Evolutionary conservation across 192 early-diverging fungal species (phyloP), one percentile per base, ranked within the genome.

Genomic region (Rhizophagus clarus): DNA sequence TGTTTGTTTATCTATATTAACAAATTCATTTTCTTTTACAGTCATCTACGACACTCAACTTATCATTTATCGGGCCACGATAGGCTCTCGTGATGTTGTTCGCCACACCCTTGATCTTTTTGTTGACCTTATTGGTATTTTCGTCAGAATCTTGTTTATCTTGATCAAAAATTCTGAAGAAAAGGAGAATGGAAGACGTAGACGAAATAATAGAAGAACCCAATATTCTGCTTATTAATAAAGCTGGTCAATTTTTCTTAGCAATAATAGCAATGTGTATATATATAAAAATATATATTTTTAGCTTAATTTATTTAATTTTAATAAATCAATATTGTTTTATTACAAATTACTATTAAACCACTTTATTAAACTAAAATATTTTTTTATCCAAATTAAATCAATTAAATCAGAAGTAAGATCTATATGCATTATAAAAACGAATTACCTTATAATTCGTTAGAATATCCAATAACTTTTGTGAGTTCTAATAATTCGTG

Each of bases 31-130:
- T 22, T 56, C 15, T 1, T 76, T 32, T 60, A 26, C 12, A 79
- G 77, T 89, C 4, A 56, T 89, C 7, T 89, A 84, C 80, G 88
- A 89, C 80, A 89, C 88, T n/a, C 88, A 89, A 81, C n/a, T 85
- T 31, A 87, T 89, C 56, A 74, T 89, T 73, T 76, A 79, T 24
- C 88, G 82, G 69, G 81, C 77, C 3, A 79, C 86, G 17, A 1
- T 70, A 1, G 82, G 82, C 24, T 79, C 60, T 49, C 32, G 61
- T 12, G 82, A 85, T 68, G 80, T 61, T 31, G 64, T 83, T 34
- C 24, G 66, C 1, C 84, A 87, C 40, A 68, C 84, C n/a, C 29
- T 84, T 37, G 77, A 80, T 31, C 68, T 88, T 49, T 88, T 85
- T 49, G 63, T 87, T 24, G 88, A 89, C 62, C 31, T 86, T 11